phyloP scores from a whole-genome alignment of 345 rosid species.

The Anastatica hierochuntica region DNA sequence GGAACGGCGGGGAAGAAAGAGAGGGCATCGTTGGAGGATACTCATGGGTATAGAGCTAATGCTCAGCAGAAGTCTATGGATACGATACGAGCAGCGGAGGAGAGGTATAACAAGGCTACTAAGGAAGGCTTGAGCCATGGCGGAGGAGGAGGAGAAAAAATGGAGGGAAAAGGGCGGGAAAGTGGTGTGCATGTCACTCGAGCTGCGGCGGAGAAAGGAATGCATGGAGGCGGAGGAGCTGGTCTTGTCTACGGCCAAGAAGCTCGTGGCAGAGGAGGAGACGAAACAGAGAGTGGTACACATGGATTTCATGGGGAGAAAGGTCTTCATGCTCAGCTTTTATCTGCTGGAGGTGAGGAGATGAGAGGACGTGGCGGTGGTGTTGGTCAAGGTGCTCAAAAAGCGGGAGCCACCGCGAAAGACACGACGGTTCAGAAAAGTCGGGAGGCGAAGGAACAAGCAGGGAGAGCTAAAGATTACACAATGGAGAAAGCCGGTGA shows the following conservation, averaged over 20 bases:
- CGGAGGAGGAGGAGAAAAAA: neutral
- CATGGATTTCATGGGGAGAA: conserved; percentile 6
- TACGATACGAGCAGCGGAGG: conserved; percentile 37
- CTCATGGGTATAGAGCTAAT: conserved; percentile 29
- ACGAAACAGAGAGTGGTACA: neutral
- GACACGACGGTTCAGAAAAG: conserved; percentile 10
- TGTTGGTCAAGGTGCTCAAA: neutral
- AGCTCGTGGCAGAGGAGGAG: conserved; percentile 8
- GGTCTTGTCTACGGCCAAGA: neutral
- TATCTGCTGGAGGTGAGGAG: conserved; percentile 14
- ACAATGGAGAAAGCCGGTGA: conserved; percentile 21
- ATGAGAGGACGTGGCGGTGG: conserved; percentile 4
- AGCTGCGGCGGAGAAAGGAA: too few species aligned
- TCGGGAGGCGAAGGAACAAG: conserved; percentile 20
- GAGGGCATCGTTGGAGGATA: conserved; percentile 36
- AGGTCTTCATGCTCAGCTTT: conserved; percentile 8
- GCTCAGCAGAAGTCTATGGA: conserved; percentile 54
- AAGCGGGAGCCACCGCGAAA: neutral
- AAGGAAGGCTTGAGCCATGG: conserved; percentile 27
- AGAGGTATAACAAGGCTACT: conserved; percentile 38
- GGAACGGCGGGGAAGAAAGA: neutral
- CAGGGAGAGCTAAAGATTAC: conserved; percentile 21
- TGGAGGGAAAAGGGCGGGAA: too few species aligned
- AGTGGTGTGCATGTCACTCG: too few species aligned
- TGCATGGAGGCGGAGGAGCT: too few species aligned